Percentiles rank a stretch among this genome's conserved stretches.
Conservation (phyloP, 352 stramenopile genomes). For the Globisporangium orthogonon region DNA sequence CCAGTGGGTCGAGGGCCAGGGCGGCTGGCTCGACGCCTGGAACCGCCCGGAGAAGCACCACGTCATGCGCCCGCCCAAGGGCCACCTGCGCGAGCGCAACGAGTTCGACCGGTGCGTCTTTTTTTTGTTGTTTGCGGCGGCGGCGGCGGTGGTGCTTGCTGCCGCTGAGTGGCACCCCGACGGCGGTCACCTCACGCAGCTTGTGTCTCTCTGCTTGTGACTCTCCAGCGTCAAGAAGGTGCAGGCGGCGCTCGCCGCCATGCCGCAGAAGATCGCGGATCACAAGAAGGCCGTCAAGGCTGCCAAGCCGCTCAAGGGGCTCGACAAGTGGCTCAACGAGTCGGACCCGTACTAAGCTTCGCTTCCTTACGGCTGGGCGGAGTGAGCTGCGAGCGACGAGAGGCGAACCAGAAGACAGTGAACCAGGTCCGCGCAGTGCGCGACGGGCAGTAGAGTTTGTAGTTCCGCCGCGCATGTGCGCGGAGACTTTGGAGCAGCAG, state of each 20-base stretch:
- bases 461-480: neutral
- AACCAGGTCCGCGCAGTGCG: neutral
- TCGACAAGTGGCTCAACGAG: constrained; percentile 88
- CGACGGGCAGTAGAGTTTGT: neutral
- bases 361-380: too few relatives aligned
- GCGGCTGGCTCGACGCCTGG: constrained; percentile 78
- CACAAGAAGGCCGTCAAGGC: constrained; percentile 83
- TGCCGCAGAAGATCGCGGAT: constrained; percentile 82
- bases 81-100: constrained; percentile 73
- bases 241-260: constrained; percentile 69
- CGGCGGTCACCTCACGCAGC: neutral
- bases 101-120: constrained; percentile 67
- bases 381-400: too few relatives aligned
- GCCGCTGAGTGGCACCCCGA: too few relatives aligned
- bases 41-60: constrained; percentile 77
- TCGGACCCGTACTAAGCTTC: constrained; percentile 58
- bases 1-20: constrained; percentile 71
- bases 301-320: constrained; percentile 78
- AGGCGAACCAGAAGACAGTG: too few relatives aligned
- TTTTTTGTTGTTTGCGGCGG: neutral
- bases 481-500: neutral
- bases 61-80: constrained; percentile 80
- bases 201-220: neutral
- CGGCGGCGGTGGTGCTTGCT: neutral
- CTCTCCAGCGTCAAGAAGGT: constrained; percentile 73